phyloP scores from a whole-genome alignment of 257 asterid genomes.

The Penstemon davidsonii region DNA sequence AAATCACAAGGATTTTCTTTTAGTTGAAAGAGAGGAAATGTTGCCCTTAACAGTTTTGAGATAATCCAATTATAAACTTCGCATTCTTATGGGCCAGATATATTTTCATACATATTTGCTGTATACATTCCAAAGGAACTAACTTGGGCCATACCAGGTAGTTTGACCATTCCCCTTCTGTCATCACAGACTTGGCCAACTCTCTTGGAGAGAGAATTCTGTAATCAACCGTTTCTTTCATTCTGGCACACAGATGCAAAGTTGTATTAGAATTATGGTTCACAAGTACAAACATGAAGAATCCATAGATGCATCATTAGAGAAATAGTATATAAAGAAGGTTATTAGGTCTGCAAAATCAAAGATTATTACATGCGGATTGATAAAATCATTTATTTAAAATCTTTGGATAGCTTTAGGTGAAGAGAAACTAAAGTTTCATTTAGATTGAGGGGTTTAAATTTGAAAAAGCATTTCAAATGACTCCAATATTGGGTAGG shows the following conservation, averaged over 20 bases:
- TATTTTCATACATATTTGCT: conserved; percentile 10
- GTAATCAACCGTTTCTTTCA: conserved; percentile 63
- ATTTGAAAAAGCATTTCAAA: too few relatives aligned
- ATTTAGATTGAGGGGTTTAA: too few relatives aligned
- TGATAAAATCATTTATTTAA: conserved; percentile 5
- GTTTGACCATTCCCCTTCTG: conserved; percentile 81
- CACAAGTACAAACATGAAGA: conserved; percentile 20
- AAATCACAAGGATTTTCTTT: conserved; percentile 15
- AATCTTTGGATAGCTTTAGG: background rate
- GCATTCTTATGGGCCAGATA: background rate
- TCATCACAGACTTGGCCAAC: conserved; percentile 70
- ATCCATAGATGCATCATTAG: background rate
- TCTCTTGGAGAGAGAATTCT: conserved; percentile 71
- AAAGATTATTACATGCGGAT: conserved; percentile 17
- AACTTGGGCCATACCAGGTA: conserved; percentile 54
- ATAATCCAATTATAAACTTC: conserved; percentile 1
- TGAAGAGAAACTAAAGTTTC: background rate
- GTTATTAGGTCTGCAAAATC: background rate
- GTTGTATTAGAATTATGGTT: conserved; percentile 1
- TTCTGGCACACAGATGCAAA: conserved; percentile 36
- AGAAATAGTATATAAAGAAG: background rate
- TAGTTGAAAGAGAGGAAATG: conserved; percentile 16
- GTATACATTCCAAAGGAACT: conserved; percentile 5
- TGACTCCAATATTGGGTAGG: too few relatives aligned
- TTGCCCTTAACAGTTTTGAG: background rate